Percentiles rank a stretch among this genome's conserved stretches.
Conservation (phyloP, 192 early-diverging fungal species). For the Chytriomyces confervae region DNA sequence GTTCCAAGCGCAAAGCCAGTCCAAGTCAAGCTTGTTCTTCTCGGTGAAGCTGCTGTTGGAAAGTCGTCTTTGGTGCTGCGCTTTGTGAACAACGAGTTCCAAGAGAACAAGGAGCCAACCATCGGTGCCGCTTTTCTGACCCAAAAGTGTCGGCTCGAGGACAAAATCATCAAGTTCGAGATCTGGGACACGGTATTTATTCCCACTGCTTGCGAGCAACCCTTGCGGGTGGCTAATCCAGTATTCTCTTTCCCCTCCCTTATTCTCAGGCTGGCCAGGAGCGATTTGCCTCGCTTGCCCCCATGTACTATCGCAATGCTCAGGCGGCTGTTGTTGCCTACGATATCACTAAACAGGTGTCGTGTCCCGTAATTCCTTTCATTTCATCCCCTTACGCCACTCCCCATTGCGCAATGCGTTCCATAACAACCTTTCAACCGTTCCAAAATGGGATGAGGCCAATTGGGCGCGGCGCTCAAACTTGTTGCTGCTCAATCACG, state of each 20-base stretch:
- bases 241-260: constrained; percentile 28
- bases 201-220: neutral
- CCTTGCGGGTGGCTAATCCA: neutral
- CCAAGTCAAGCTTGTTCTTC: constrained; percentile 96
- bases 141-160: constrained; percentile 91
- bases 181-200: constrained; percentile 74
- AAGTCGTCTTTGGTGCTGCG: constrained; percentile 95
- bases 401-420: too few relatives aligned
- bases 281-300: constrained; percentile 91
- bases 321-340: constrained; percentile 97
- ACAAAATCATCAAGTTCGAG: constrained; percentile 92
- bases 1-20: constrained; percentile 71
- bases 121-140: constrained; percentile 87
- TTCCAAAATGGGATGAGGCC: too few relatives aligned
- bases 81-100: constrained; percentile 94
- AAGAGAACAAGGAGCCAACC: constrained; percentile 97
- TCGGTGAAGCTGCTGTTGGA: constrained; percentile 96
- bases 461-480: too few relatives aligned
- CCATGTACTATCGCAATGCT: constrained; percentile 98
- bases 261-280: constrained; percentile 85
- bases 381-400: neutral
- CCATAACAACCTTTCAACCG: too few relatives aligned
- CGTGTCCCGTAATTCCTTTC: constrained; percentile 2
- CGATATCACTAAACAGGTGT: constrained; percentile 84
- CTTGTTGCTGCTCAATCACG: too few relatives aligned